phyloP scores from a whole-genome alignment of 495 filamentous ascomycete species.

The Melanomma pulvis-pyrius region DNA sequence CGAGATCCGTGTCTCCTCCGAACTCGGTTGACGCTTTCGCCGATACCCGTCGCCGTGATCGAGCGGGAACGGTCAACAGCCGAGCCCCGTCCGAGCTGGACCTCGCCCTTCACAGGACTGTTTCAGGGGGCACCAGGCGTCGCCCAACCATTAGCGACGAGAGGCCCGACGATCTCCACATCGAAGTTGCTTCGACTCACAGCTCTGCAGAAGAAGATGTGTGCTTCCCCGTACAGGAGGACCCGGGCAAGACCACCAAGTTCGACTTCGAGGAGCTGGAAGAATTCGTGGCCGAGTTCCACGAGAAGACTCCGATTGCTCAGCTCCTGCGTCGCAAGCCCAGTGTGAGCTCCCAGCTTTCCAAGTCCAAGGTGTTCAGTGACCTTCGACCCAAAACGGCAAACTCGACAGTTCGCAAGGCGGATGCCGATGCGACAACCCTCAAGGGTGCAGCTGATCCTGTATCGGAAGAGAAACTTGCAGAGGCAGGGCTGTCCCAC shows the following conservation, averaged over 20 bases:
- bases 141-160: slow-evolving; percentile 67
- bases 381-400: slow-evolving; percentile 57
- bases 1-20: slow-evolving; percentile 79
- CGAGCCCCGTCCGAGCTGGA: slow-evolving; percentile 60
- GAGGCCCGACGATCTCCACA: slow-evolving; percentile 52
- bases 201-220: slow-evolving; percentile 75
- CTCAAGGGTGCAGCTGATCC: slow-evolving; percentile 31
- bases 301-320: slow-evolving; percentile 48
- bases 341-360: slow-evolving; percentile 57
- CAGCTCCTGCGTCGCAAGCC: slow-evolving; percentile 51
- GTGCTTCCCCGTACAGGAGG: slow-evolving; percentile 69
- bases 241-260: slow-evolving; percentile 57
- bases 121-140: slow-evolving; percentile 66
- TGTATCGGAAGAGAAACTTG: slow-evolving; percentile 43
- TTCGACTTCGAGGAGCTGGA: slow-evolving; percentile 92
- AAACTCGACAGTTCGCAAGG: slow-evolving; percentile 39
- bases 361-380: slow-evolving; percentile 60
- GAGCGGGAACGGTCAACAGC: slow-evolving; percentile 66
- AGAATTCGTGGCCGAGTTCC: slow-evolving; percentile 71
- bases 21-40: slow-evolving; percentile 99
- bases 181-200: slow-evolving; percentile 47
- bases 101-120: slow-evolving; percentile 67
- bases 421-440: slow-evolving; percentile 40
- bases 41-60: slow-evolving; percentile 70
- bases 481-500: slow-evolving; percentile 26